These are phyloP conservation scores for Coemansia sp. DNA, from an alignment of 371 early-diverging fungal genomes.

Conservation along the genomic window DNA sequence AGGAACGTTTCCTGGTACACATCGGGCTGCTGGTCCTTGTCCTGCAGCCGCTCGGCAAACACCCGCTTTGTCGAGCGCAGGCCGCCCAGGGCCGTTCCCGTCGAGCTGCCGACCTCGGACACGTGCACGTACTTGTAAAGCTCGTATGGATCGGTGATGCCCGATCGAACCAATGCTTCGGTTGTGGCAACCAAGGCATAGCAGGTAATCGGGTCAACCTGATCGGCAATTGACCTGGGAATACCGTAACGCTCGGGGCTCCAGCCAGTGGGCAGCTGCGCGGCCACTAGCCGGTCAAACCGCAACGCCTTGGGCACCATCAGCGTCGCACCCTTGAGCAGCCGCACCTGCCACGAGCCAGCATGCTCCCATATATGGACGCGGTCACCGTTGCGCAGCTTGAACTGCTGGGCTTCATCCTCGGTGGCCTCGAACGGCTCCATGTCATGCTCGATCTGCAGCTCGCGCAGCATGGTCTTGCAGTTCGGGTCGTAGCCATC, in stretches of 20 bases:
- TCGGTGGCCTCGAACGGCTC: slow-evolving; percentile 87
- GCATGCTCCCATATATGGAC: slow-evolving; percentile 66
- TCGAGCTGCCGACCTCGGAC: slow-evolving; percentile 89
- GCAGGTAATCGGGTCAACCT: slow-evolving; percentile 89
- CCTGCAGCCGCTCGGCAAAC: slow-evolving; percentile 69
- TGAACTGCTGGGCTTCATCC: slow-evolving; percentile 92
- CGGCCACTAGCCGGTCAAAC: slow-evolving; percentile 93
- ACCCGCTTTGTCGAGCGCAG: slow-evolving; percentile 72
- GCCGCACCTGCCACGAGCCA: slow-evolving; percentile 73
- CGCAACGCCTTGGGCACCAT: slow-evolving; percentile 93
- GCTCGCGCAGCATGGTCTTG: slow-evolving; percentile 89
- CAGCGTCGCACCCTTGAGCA: slow-evolving; percentile 88
- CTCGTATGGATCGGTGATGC: slow-evolving; percentile 97
- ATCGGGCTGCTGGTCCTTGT: slow-evolving; percentile 23
- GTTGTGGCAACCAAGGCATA: slow-evolving; percentile 92
- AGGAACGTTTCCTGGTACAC: slow-evolving; percentile 82
- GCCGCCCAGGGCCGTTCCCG: slow-evolving; percentile 89
- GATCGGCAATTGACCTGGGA: slow-evolving; percentile 86
- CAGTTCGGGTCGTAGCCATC: slow-evolving; percentile 91
- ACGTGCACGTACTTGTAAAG: slow-evolving; percentile 97
- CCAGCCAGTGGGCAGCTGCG: slow-evolving; percentile 97
- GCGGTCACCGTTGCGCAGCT: slow-evolving; percentile 72
- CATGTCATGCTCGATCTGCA: slow-evolving; percentile 88
- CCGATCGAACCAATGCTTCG: slow-evolving; percentile 88
- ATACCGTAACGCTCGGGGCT: slow-evolving; percentile 53